Evolutionary conservation across 345 rosid species (phyloP), one percentile per base, ranked within the genome.

Genomic region (Pugionium cornutum): DNA sequence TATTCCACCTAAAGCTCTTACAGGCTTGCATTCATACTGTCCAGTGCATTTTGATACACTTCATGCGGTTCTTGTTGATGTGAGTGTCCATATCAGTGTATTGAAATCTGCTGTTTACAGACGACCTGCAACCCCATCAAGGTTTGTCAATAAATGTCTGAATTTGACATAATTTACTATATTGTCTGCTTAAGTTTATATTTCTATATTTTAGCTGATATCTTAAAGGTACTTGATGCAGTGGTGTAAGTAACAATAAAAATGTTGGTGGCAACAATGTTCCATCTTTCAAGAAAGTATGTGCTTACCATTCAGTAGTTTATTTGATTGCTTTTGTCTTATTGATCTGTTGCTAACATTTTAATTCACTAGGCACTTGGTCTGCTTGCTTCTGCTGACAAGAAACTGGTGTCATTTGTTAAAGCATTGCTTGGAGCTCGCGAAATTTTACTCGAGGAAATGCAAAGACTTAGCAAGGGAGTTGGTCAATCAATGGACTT

Each of bases 1-100:
- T 28, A 81, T 95, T 77, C 97, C 99, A 77, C 83, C 96, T 29
- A 91, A 87, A 76, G 97, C 99, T 58, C 97, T 95, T 70, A 72
- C 86, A 8, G 97, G 97, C 54, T 48, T 91, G 83, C 97, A 91
- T 81, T 89, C 96, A 30, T 95, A 91, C 74, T 91, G 92, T 77
- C 97, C 97, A 39, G 88, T 95, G 53, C 86, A 91, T 75, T 91
- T 91, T 78, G 99, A 91, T 78, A 73, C 83, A 58, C 74, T 88
- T 68, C 97, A 90, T 64, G 79, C 95, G 1, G 96, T 86, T 73
- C 91, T 90, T 30, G 80, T 94, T 32, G 99, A 94, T 71, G 82
- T 83, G 57, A 86, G 82, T 47, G 83, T 88, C 69, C 99, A 94
- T 56, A 79, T 83, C 67, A 78, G 82, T 79, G 80, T 88, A 46